Evolutionary conservation across 2,329 filamentous ascomycete genomes (phyloP).

Genomic region (Diaporthe citri): DNA sequence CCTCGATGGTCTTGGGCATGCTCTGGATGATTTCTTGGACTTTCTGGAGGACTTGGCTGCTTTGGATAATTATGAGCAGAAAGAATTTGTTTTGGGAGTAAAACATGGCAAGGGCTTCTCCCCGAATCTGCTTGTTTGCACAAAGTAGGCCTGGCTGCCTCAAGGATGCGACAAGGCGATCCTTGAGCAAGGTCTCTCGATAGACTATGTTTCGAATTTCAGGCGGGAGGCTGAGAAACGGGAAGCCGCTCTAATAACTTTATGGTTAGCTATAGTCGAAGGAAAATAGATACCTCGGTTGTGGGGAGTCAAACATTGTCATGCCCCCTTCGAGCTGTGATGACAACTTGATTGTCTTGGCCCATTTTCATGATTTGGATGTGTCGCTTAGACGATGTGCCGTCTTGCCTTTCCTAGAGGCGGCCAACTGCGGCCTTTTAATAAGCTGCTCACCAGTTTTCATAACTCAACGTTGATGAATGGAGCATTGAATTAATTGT

Average conservation of each 20-base stretch:
- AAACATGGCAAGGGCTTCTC: background rate
- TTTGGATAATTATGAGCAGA: background rate
- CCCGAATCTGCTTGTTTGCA: background rate
- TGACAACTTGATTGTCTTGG: background rate
- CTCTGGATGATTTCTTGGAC: background rate
- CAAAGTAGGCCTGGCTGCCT: background rate
- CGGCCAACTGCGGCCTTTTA: rapidly evolving
- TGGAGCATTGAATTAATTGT: too few species aligned
- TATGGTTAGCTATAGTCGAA: background rate
- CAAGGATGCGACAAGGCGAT: too few species aligned
- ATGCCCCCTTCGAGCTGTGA: background rate
- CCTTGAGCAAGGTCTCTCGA: background rate
- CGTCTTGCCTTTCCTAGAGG: too few species aligned
- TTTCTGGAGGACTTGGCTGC: too few species aligned
- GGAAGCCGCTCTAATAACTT: background rate
- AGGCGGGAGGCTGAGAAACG: background rate
- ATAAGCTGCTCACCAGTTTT: too few species aligned
- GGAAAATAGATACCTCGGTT: background rate
- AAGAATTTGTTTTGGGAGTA: background rate
- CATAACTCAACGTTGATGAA: too few species aligned
- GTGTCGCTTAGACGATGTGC: background rate
- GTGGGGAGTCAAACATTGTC: background rate
- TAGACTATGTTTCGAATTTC: background rate
- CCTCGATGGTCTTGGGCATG: background rate
- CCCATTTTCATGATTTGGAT: background rate